phyloP scores from a whole-genome alignment of 139 green algal genomes.

The Closterium sp. region DNA sequence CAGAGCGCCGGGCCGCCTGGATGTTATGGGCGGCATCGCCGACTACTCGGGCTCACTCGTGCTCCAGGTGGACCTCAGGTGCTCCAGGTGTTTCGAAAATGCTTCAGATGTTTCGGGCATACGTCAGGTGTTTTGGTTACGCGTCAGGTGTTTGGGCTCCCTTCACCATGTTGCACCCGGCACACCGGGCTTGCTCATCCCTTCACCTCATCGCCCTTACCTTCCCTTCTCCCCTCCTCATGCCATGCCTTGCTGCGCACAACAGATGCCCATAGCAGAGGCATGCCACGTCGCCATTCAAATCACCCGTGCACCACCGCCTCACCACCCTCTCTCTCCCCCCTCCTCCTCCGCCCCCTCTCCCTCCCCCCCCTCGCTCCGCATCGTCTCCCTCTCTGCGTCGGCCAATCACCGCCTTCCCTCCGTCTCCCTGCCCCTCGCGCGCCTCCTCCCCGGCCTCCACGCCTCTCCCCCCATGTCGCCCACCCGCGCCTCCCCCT shows the following conservation, averaged over 20 bases:
- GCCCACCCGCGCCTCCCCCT: neutral
- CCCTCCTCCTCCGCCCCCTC: neutral
- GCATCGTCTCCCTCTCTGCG: slow-evolving; percentile 61
- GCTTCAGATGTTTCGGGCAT: neutral
- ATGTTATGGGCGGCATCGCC: slow-evolving; percentile 96
- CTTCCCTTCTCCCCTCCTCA: neutral
- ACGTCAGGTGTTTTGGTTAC: too few relatives aligned
- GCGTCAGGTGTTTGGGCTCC: too few relatives aligned
- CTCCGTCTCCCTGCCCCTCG: slow-evolving; percentile 68
- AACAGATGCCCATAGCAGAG: slow-evolving; percentile 76
- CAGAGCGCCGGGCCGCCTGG: slow-evolving; percentile 84
- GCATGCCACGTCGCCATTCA: slow-evolving; percentile 86
- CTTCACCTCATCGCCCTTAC: neutral
- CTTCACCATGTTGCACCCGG: too few relatives aligned
- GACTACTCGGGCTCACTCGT: slow-evolving; percentile 91
- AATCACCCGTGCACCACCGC: slow-evolving; percentile 20
- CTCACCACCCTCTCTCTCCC: neutral
- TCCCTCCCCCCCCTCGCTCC: neutral
- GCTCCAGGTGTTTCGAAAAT: neutral
- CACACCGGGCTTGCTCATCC: too few relatives aligned
- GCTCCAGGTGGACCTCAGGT: slow-evolving; percentile 58
- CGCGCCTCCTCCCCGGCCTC: slow-evolving; percentile 58
- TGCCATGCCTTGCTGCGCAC: too few relatives aligned
- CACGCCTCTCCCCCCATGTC: neutral
- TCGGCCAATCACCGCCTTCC: slow-evolving; percentile 62